Conservation (phyloP, 2,329 filamentous ascomycete species). For the Hortaea werneckii region DNA sequence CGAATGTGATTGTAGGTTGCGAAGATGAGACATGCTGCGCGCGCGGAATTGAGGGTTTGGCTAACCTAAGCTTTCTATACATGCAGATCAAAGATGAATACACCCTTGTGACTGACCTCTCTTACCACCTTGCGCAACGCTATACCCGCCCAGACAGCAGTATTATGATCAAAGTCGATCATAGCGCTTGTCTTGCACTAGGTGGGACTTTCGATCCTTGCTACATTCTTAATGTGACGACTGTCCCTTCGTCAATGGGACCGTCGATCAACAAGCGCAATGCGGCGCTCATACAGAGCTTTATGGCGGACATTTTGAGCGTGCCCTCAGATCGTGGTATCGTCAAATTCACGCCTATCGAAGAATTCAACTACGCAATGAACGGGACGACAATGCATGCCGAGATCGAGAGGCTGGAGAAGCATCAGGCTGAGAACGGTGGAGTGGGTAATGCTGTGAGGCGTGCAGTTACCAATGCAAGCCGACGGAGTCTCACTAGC, state of each 20-base stretch:
- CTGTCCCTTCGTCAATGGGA: constrained; percentile 58
- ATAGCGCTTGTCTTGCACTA: constrained; percentile 64
- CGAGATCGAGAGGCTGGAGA: constrained; percentile 52
- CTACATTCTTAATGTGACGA: constrained; percentile 65
- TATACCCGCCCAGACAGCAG: constrained; percentile 66
- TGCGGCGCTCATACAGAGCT: constrained; percentile 63
- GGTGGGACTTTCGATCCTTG: constrained; percentile 67
- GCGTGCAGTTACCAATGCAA: constrained; percentile 23
- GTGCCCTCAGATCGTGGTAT: constrained; percentile 59
- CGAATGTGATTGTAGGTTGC: constrained; percentile 42
- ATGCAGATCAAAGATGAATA: constrained; percentile 63
- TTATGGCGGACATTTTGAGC: constrained; percentile 59
- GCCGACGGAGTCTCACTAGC: constrained; percentile 18
- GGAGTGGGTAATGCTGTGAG: constrained; percentile 30
- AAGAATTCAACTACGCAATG: constrained; percentile 62
- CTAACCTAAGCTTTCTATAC: neutral
- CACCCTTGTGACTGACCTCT: constrained; percentile 62
- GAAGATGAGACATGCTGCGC: neutral
- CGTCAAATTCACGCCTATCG: constrained; percentile 58
- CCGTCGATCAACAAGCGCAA: constrained; percentile 73
- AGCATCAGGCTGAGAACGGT: constrained; percentile 30
- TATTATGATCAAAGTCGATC: constrained; percentile 65
- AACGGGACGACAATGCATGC: constrained; percentile 60
- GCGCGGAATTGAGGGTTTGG: neutral
- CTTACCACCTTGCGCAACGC: constrained; percentile 60